These are phyloP conservation scores for Cyclotella distinguenda DNA, from an alignment of 108 stramenopile genomes.

Conservation along the genomic window DNA sequence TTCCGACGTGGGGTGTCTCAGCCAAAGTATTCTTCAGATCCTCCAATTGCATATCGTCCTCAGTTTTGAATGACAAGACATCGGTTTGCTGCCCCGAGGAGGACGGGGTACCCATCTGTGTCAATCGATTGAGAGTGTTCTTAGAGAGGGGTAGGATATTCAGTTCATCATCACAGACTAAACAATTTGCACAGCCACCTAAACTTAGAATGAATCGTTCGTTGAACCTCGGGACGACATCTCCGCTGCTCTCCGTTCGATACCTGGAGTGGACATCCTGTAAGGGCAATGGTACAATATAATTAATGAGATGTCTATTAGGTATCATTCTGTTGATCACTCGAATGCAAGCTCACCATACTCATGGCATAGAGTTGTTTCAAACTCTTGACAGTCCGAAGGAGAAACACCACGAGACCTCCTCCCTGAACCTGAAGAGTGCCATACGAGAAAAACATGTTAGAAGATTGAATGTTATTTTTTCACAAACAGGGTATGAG, in stretches of 20 bases:
- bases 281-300: neutral
- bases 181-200: slow-evolving; percentile 83
- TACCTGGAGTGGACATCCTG: slow-evolving; percentile 95
- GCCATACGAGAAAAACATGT: too few species aligned
- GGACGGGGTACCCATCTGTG: slow-evolving; percentile 11
- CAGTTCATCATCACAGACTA: slow-evolving; percentile 98
- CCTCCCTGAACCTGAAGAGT: slow-evolving; percentile 96
- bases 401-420: slow-evolving; percentile 93
- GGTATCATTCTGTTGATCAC: neutral
- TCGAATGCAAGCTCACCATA: too few species aligned
- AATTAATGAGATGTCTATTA: neutral
- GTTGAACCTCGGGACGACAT: slow-evolving; percentile 95
- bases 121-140: slow-evolving; percentile 53
- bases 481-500: too few species aligned
- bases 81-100: slow-evolving; percentile 1
- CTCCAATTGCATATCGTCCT: slow-evolving; percentile 74
- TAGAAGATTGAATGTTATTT: too few species aligned
- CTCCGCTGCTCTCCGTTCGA: slow-evolving; percentile 86
- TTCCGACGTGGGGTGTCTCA: slow-evolving; percentile 94
- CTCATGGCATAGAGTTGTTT: slow-evolving; percentile 96
- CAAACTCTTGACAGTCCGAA: slow-evolving; percentile 92
- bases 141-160: slow-evolving; percentile 94
- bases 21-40: slow-evolving; percentile 84
- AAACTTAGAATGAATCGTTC: slow-evolving; percentile 98
- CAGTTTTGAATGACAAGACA: slow-evolving; percentile 50